Base-by-base conservation (phyloP, 208 protist genomes). In the Acanthamoeba triangularis region DNA sequence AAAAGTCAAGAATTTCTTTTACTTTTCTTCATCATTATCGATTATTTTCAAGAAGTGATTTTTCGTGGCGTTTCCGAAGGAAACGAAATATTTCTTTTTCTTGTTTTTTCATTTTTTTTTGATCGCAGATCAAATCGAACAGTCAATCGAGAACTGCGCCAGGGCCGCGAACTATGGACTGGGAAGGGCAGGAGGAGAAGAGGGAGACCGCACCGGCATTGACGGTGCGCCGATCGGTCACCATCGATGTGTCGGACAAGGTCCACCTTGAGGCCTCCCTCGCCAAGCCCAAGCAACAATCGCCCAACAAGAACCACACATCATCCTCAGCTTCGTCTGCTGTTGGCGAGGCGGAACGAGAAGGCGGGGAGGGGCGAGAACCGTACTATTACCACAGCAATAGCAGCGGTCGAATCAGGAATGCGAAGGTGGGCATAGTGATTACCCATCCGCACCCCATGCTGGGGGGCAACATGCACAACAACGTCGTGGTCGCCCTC, bases 401-500 rank as follows among this genome's bases (percentile, higher is more conserved):
- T 28, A 20, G 59, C 23, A 74, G 65, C 69, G 14, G 28, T 35
- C 35, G 33, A 41, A 1, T 4, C 80, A 63, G 20, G 16, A 82
- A 63, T 28, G 44, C 49, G 3, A 93, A 93, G 37, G 69, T 82
- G 37, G 90, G 67, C 33, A 49, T 94, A 23, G 69, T 94, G 18
- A 41, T 94, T n/a, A 84, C 44, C 3, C 90, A 94, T n/a, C 90
- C 90, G 3, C 90, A 94, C 16, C 67, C 90, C 20, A 76, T 84
- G 69, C 47, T 94, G 25, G 90, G 90, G n/a, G 90, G 90, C 25
- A 82, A 94, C 69, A 59, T 94, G 63, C 35, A 82, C 63, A 94
- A 94, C 90, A 76, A 94, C 69, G 90, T 94, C 4, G 90, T 94
- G 11, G 41, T 65, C 5, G 37, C 37, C 47, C 44, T 94, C n/a